Evolutionary conservation across 1,139 yeast species (phyloP).

Genomic region (Blastobotrys arbuscula): DNA sequence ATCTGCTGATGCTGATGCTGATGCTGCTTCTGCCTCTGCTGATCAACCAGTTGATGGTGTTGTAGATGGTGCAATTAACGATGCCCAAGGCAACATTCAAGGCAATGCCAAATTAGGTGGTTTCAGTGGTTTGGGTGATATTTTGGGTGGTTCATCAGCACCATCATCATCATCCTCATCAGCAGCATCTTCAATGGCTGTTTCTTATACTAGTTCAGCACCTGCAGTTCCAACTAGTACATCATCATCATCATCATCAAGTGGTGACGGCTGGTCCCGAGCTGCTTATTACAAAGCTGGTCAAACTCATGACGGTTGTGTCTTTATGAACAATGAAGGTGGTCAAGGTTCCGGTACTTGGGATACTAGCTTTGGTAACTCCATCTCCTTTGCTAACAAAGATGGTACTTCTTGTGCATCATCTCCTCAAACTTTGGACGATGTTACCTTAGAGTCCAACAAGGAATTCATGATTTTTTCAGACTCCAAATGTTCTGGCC

Average conservation of each 20-base stretch:
- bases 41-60: conserved; percentile 12
- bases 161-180: conserved; percentile 24
- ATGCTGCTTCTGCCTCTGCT: conserved; percentile 23
- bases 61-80: not conserved
- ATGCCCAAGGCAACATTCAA: conserved; percentile 9
- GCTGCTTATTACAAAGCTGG: conserved; percentile 61
- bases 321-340: conserved; percentile 74
- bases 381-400: conserved; percentile 69
- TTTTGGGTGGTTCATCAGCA: conserved; percentile 24
- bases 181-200: conserved; percentile 17
- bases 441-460: conserved; percentile 62
- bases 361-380: conserved; percentile 81
- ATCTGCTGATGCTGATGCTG: conserved; percentile 22
- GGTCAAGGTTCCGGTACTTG: conserved; percentile 78
- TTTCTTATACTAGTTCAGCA: conserved; percentile 22
- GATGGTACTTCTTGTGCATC: conserved; percentile 68
- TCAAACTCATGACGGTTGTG: conserved; percentile 60
- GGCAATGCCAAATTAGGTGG: conserved; percentile 17
- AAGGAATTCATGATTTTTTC: conserved; percentile 76
- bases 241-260: conserved; percentile 20
- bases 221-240: conserved; percentile 25
- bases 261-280: conserved; percentile 54
- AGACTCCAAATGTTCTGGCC: conserved; percentile 52
- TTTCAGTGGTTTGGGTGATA: conserved; percentile 25
- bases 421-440: conserved; percentile 54